A percentile compares a stretch with the other conserved stretches of the same genome.
Evolutionary conservation across 2,329 filamentous ascomycete genomes (phyloP).

Genomic region (Fusarium musae): DNA sequence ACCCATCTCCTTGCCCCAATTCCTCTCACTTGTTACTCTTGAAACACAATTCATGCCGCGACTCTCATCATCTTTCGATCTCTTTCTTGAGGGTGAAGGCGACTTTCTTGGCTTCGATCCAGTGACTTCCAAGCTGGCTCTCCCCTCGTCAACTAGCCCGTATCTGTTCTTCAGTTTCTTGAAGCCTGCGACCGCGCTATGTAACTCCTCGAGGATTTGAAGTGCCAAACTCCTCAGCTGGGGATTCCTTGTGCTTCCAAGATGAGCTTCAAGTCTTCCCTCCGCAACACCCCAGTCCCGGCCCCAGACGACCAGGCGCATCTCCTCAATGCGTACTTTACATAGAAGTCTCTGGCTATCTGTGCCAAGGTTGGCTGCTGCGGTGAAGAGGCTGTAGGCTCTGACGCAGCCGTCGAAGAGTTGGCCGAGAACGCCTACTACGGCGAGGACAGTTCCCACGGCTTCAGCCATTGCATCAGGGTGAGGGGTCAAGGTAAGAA

Average conservation of each 20-base stretch:
- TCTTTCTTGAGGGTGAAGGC: constrained; percentile 40
- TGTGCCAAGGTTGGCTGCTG: constrained; percentile 54
- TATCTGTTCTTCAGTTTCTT: constrained; percentile 55
- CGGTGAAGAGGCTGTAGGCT: constrained; percentile 58
- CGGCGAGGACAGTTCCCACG: constrained; percentile 56
- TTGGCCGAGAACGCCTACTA: constrained; percentile 58
- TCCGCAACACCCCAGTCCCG: constrained; percentile 60
- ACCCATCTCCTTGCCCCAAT: constrained; percentile 50
- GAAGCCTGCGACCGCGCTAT: constrained; percentile 58
- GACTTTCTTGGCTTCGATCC: constrained; percentile 27
- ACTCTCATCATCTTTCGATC: constrained; percentile 38
- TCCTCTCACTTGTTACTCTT: constrained; percentile 42
- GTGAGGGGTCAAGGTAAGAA: neutral
- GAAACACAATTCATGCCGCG: constrained; percentile 28
- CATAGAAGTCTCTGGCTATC: constrained; percentile 58
- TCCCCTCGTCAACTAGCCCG: constrained; percentile 51
- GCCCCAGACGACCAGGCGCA: constrained; percentile 60
- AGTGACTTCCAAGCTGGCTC: constrained; percentile 16
- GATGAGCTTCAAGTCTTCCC: constrained; percentile 56
- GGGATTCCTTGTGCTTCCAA: constrained; percentile 51
- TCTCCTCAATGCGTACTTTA: constrained; percentile 62
- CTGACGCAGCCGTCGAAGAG: constrained; percentile 60
- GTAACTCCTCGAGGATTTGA: constrained; percentile 56
- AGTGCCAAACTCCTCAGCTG: constrained; percentile 53
- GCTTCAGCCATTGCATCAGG: constrained; percentile 49